These are phyloP conservation scores for Picochlorum sp. DNA, from an alignment of 139 green algal genomes.

Conservation along the genomic window DNA sequence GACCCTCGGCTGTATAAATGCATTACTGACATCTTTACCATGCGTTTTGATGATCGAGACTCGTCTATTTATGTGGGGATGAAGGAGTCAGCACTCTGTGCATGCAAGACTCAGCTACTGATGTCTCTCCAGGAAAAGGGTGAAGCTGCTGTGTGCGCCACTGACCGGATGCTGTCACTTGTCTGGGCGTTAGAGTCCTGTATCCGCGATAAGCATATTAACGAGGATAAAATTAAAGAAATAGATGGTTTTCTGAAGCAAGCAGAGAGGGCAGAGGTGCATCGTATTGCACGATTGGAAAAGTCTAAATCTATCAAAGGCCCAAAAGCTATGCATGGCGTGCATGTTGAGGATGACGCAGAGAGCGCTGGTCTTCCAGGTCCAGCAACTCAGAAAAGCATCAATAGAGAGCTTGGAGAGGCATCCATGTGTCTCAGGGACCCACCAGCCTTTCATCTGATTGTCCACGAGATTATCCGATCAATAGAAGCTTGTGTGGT, in stretches of 20 bases:
- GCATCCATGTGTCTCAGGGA: constrained; percentile 65
- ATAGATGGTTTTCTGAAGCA: constrained; percentile 39
- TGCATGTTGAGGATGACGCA: constrained; percentile 22
- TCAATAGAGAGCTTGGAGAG: constrained; percentile 45
- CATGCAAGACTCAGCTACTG: constrained; percentile 61
- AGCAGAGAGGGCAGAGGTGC: neutral
- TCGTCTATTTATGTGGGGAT: constrained; percentile 39
- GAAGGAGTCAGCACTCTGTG: constrained; percentile 50
- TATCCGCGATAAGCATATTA: constrained; percentile 34
- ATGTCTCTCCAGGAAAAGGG: constrained; percentile 71
- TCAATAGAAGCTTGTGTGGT: constrained; percentile 32
- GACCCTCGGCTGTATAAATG: constrained; percentile 48
- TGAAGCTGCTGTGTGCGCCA: constrained; percentile 21
- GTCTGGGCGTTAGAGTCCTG: constrained; percentile 64
- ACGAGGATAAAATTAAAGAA: constrained; percentile 39
- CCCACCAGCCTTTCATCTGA: constrained; percentile 54
- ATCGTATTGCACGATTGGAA: constrained; percentile 5
- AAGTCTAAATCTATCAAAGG: neutral
- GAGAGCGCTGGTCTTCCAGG: constrained; percentile 25
- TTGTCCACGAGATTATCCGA: constrained; percentile 47
- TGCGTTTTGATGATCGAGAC: constrained; percentile 39
- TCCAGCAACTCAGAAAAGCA: neutral
- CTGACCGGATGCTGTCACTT: constrained; percentile 49
- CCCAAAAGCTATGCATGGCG: neutral
- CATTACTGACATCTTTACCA: constrained; percentile 47